Evolutionary conservation across 1,284 basidiomycete species (phyloP).

Genomic region (Cutaneotrichosporon spelunceum): DNA sequence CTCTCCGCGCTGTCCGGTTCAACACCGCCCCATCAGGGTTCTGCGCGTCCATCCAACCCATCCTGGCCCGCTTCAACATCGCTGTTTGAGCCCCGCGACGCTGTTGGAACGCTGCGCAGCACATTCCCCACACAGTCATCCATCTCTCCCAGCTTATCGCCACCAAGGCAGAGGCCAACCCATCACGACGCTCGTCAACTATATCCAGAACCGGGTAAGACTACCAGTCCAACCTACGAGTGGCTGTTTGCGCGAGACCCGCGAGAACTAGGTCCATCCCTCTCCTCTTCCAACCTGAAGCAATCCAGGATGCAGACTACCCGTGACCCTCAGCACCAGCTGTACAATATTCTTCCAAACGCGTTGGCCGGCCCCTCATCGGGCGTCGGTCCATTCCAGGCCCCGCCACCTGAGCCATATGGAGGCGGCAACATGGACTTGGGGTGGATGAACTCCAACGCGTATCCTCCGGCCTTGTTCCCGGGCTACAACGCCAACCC

Average conservation of each 20-base stretch:
- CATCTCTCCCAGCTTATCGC: not conserved
- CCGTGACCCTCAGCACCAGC: not conserved
- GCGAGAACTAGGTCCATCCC: constrained; percentile 22
- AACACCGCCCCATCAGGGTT: not conserved
- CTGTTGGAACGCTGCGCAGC: not conserved
- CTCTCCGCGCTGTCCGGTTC: constrained; percentile 1
- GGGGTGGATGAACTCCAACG: constrained; percentile 6
- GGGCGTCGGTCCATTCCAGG: not conserved
- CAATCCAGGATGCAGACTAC: not conserved
- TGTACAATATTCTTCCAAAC: not conserved
- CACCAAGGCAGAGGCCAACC: not conserved
- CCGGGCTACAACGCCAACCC: constrained; percentile 1
- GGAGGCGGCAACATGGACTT: not conserved
- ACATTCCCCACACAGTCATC: not conserved
- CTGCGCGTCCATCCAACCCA: not conserved
- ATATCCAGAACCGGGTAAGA: not conserved
- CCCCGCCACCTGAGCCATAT: not conserved
- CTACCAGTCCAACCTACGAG: not conserved
- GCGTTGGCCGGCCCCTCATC: not conserved
- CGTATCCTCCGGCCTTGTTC: not conserved
- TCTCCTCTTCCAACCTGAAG: not conserved
- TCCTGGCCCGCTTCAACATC: not conserved
- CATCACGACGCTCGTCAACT: not conserved
- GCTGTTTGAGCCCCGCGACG: not conserved
- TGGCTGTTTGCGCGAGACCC: not conserved